A percentile compares a stretch with the other conserved stretches of the same genome.
phyloP scores from a whole-genome alignment of 208 protist species.

The Leishmania aethiopica region DNA sequence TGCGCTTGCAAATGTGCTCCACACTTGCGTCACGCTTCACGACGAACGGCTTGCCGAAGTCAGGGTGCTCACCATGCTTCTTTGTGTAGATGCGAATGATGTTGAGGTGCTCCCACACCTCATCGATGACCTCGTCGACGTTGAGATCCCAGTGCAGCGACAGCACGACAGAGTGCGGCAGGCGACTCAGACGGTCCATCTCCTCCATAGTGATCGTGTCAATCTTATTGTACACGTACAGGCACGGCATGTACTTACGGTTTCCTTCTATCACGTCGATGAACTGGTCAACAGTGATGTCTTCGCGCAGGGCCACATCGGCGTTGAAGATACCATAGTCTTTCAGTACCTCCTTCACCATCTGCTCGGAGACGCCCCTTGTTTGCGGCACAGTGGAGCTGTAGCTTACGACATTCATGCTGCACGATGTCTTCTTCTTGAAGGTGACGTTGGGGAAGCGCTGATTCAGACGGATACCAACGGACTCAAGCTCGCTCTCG shows the following conservation, averaged over 20 bases:
- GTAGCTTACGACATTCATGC: conserved; percentile 91
- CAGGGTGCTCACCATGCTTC: conserved; percentile 93
- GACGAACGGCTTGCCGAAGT: conserved; percentile 95
- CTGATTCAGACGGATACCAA: conserved; percentile 97
- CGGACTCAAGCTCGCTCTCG: conserved; percentile 93
- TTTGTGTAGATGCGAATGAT: conserved; percentile 98
- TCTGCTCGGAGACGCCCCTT: conserved; percentile 80
- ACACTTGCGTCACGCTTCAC: conserved; percentile 88
- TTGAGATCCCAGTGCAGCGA: conserved; percentile 93
- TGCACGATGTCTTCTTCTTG: conserved; percentile 93
- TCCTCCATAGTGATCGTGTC: conserved; percentile 97
- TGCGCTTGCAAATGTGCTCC: conserved; percentile 93
- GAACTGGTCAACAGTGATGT: conserved; percentile 97
- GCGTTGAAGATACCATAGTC: conserved; percentile 97
- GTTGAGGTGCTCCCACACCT: conserved; percentile 96
- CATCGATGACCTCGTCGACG: conserved; percentile 94
- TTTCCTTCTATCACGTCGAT: conserved; percentile 99
- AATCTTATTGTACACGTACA: conserved; percentile 97
- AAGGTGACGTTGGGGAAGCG: conserved; percentile 94
- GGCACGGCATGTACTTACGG: conserved; percentile 92
- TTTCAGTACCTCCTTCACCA: conserved; percentile 94
- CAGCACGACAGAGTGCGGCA: conserved; percentile 90
- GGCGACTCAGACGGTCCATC: conserved; percentile 92
- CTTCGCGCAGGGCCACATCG: conserved; percentile 95
- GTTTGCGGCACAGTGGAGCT: conserved; percentile 89